Percentiles rank a stretch among this genome's conserved stretches.
Evolutionary conservation across 495 filamentous ascomycete genomes (phyloP).

Genomic region (Diplogelasinospora grovesii): DNA sequence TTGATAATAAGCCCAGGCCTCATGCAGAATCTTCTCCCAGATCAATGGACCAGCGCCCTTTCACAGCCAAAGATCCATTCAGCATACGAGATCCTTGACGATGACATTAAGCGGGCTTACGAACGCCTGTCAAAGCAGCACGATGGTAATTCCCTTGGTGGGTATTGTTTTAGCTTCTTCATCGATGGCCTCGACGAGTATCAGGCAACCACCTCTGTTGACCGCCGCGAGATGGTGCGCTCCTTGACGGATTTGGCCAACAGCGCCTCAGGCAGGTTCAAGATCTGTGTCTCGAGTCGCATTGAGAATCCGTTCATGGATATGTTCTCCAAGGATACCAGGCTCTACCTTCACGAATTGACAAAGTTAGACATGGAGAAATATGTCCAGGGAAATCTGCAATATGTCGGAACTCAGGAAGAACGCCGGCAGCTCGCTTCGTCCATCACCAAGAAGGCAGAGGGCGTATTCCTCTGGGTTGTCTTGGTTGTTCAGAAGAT

Average conservation of each 20-base stretch:
- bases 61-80: not conserved
- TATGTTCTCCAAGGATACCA: conserved; percentile 15
- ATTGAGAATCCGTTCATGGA: conserved; percentile 32
- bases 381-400: conserved; percentile 17
- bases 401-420: conserved; percentile 14
- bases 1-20: conserved; percentile 22
- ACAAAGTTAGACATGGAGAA: conserved; percentile 9
- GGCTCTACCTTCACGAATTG: conserved; percentile 12
- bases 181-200: conserved; percentile 37
- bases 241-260: not conserved
- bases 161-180: conserved; percentile 13
- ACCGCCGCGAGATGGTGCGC: conserved; percentile 5
- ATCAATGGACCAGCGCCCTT: conserved; percentile 1
- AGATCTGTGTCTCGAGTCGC: conserved; percentile 39
- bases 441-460: not conserved
- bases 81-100: not conserved
- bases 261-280: conserved; percentile 18
- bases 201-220: conserved; percentile 9
- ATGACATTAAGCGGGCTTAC: no score
- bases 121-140: no score
- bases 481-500: conserved; percentile 4
- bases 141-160: no score
- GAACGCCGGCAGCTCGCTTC: not conserved
- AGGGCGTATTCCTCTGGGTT: conserved; percentile 14
- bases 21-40: conserved; percentile 11